Evolutionary conservation across 192 early-diverging fungal species (phyloP).

Genomic region (Umbelopsis sp.): DNA sequence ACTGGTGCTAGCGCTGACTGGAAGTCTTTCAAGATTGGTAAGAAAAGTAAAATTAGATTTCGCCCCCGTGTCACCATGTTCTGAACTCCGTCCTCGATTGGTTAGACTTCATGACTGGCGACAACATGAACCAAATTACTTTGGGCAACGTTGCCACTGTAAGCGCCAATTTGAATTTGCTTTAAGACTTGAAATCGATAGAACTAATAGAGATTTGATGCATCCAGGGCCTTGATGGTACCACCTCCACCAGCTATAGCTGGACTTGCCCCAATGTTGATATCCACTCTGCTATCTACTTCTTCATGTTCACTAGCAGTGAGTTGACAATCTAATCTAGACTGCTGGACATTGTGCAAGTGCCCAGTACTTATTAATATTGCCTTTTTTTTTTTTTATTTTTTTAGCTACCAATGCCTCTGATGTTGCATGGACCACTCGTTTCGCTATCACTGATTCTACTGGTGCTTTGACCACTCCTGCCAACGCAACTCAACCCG

Average conservation of each 20-base stretch:
- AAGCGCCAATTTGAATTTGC: background rate
- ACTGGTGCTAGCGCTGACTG: conserved; percentile 26
- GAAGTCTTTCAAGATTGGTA: conserved; percentile 40
- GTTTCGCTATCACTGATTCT: conserved; percentile 36
- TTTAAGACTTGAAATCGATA: background rate
- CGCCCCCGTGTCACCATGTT: background rate
- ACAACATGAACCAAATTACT: conserved; percentile 31
- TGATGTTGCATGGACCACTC: conserved; percentile 41
- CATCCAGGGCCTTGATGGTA: conserved; percentile 29
- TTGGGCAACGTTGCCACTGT: conserved; percentile 38
- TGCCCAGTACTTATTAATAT: background rate
- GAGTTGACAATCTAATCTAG: background rate
- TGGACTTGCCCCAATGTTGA: conserved; percentile 34
- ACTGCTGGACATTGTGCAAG: background rate
- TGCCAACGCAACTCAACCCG: conserved; percentile 27
- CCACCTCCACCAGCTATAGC: background rate
- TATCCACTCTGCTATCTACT: conserved; percentile 41
- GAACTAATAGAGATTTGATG: background rate
- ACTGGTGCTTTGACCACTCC: conserved; percentile 17
- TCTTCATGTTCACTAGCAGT: conserved; percentile 46
- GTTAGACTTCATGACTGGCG: conserved; percentile 48
- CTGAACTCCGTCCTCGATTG: background rate
- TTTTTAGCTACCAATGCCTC: conserved; percentile 5
- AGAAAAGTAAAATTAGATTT: background rate
- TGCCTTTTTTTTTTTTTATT: too few species aligned